Evolutionary conservation across 257 asterid genomes (phyloP).

Genomic region (Knoxia roxburghii): DNA sequence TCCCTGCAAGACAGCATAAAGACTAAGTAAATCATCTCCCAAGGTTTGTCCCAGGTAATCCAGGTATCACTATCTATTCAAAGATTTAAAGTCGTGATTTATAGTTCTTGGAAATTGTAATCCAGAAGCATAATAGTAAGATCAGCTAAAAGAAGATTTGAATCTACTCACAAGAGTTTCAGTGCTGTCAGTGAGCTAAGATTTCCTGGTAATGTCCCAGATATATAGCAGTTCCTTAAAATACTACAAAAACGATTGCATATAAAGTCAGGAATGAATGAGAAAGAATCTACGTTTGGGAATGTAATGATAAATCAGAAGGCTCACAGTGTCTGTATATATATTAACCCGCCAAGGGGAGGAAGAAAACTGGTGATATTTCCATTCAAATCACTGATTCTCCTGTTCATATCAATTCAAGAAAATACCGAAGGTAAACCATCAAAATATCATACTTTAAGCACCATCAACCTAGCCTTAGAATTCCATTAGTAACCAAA

Average conservation of each 20-base stretch:
- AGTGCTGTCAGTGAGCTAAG: conserved; percentile 31
- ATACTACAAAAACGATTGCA: conserved; percentile 41
- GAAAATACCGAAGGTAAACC: background rate
- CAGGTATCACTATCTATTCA: no score
- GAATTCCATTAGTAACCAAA: background rate
- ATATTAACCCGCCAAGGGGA: conserved; percentile 23
- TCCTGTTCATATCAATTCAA: conserved; percentile 35
- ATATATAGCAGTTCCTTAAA: conserved; percentile 63
- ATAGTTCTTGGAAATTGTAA: no score
- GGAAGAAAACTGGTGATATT: conserved; percentile 53
- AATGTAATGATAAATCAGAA: background rate
- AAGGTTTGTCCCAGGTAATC: background rate
- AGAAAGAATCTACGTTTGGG: background rate
- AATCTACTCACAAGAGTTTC: conserved; percentile 42
- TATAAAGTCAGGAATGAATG: conserved; percentile 7
- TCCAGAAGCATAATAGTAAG: background rate
- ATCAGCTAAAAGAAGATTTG: no score
- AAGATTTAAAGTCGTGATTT: no score
- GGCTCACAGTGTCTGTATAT: conserved; percentile 46
- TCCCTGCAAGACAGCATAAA: conserved; percentile 43
- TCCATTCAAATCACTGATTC: conserved; percentile 27
- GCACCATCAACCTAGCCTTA: background rate
- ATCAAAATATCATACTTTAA: background rate
- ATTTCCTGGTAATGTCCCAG: conserved; percentile 43
- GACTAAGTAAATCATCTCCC: background rate